Base-by-base conservation (phyloP, 208 protist species). In the Acanthamoeba lenticulata region DNA sequence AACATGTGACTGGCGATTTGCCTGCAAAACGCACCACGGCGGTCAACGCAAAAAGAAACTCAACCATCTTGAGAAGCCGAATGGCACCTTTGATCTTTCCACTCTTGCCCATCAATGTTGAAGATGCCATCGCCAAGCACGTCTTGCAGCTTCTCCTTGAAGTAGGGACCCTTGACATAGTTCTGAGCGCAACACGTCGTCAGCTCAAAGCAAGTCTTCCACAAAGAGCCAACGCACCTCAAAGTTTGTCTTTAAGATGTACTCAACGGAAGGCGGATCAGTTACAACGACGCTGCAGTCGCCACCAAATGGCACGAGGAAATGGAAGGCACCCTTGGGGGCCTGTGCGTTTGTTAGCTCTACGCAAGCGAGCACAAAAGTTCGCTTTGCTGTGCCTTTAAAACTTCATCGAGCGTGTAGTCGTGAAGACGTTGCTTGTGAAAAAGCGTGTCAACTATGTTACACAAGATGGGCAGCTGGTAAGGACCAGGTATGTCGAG, bases 61-160 rank as follows among this genome's bases (percentile, higher is more conserved):
- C 2, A 57, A 57, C 17, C 17, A 57, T 57, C 15, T 19, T 49
- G 15, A 49, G 45, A 15, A 19, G 5, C 9, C 45, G 5, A 15
- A 5, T 15, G 5, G 45, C 9, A 74, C 52, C 83, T 69, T 29
- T 91, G 85, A 17, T 77, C 65, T 40, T 91, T 91, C 85, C 85
- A 91, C 49, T 9, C 0, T 2, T 57, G 5, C 3, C 85, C 85
- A 69, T 91, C 65, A 17, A 69, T 21, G 85, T 91, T 91, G 32
- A 91, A 91, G 65, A 91, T 91, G 65, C 85, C 85, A 67, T 91
- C 85, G 6, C 85, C 85, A 2, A 91, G 32, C 52, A 91, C 15
- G 1, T 4, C 24, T 67, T 91, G 55, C 7, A 91, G 65, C 55
- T 77, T 77, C 27, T 91, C 40, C 85, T 91, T 69, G 85, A 77